Percentiles rank a stretch among this genome's conserved stretches.
phyloP scores from a whole-genome alignment of 495 filamentous ascomycete species.

The Friedmanniomyces endolithicus region DNA sequence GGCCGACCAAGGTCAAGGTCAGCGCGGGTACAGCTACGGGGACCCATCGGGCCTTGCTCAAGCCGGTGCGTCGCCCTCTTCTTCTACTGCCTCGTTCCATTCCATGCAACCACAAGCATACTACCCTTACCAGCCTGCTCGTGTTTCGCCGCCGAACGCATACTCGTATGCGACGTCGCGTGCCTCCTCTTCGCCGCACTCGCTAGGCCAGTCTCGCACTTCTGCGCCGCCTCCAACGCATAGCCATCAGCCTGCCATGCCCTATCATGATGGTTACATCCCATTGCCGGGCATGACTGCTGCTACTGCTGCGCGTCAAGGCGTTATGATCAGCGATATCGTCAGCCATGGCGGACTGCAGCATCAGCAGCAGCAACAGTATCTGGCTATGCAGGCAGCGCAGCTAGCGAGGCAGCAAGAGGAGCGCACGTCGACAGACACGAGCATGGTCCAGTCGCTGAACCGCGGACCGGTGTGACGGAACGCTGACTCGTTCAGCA shows the following conservation, averaged over 20 bases:
- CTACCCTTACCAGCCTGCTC: constrained; percentile 24
- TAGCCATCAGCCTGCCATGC: constrained; percentile 4
- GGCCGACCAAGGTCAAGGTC: constrained; percentile 22
- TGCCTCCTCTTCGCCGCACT: constrained; percentile 29
- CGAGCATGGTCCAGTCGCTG: constrained; percentile 16
- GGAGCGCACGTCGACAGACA: constrained; percentile 19
- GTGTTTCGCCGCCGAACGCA: constrained; percentile 24
- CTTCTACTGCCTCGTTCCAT: constrained; percentile 26
- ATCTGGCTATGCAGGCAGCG: background rate
- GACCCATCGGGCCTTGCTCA: constrained; percentile 28
- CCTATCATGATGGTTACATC: constrained; percentile 8
- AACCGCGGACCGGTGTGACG: constrained; percentile 8
- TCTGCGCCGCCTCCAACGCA: constrained; percentile 10
- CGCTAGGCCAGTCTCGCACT: constrained; percentile 22
- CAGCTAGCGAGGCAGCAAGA: constrained; percentile 9
- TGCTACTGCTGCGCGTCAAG: constrained; percentile 5
- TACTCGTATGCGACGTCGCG: constrained; percentile 27
- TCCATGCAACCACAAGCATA: constrained; percentile 23
- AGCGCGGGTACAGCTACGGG: constrained; percentile 24
- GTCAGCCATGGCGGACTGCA: constrained; percentile 16
- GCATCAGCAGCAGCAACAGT: constrained; percentile 14
- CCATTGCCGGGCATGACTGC: constrained; percentile 1
- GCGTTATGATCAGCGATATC: constrained; percentile 13
- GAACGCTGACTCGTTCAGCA: constrained; percentile 19
- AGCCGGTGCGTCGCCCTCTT: constrained; percentile 29